Percentiles rank a stretch among this genome's conserved stretches.
Evolutionary conservation across 1,284 basidiomycete genomes (phyloP).

Genomic region (Fistulinella cinereoalba): DNA sequence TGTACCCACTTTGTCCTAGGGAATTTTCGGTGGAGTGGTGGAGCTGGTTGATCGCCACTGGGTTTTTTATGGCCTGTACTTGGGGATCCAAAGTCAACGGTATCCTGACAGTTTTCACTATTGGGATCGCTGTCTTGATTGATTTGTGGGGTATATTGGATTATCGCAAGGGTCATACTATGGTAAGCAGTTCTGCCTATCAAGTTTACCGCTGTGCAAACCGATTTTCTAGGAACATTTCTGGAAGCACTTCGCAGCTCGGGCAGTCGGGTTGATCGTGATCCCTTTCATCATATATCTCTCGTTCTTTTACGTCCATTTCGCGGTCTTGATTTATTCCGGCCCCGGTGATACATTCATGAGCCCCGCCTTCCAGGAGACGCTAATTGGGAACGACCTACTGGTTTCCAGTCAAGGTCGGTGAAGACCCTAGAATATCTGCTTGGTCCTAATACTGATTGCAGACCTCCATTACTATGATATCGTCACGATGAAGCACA

Average conservation of each 20-base stretch:
- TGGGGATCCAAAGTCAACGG: constrained; percentile 99
- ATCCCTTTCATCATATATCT: constrained; percentile 90
- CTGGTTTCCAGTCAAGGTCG: constrained; percentile 85
- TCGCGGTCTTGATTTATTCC: constrained; percentile 85
- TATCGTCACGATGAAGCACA: constrained; percentile 84
- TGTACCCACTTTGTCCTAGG: constrained; percentile 37
- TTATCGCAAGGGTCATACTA: constrained; percentile 75
- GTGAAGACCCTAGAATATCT: constrained; percentile 14
- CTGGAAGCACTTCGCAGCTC: constrained; percentile 84
- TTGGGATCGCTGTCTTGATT: constrained; percentile 88
- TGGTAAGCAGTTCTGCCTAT: constrained; percentile 55
- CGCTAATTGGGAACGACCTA: constrained; percentile 88
- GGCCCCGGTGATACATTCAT: constrained; percentile 96
- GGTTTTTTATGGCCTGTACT: constrained; percentile 90
- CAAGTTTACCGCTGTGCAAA: neutral
- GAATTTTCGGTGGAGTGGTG: constrained; percentile 91
- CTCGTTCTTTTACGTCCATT: constrained; percentile 96
- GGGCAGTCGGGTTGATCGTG: constrained; percentile 84
- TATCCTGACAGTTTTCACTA: constrained; percentile 84
- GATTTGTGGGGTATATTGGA: constrained; percentile 97
- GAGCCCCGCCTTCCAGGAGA: constrained; percentile 98
- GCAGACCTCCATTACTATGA: constrained; percentile 94
- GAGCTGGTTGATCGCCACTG: constrained; percentile 91
- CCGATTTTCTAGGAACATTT: constrained; percentile 71
- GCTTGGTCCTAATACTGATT: constrained; percentile 6